These are phyloP conservation scores for Favolaschia claudopus DNA, from an alignment of 768 basidiomycete genomes.

Conservation along the genomic window DNA sequence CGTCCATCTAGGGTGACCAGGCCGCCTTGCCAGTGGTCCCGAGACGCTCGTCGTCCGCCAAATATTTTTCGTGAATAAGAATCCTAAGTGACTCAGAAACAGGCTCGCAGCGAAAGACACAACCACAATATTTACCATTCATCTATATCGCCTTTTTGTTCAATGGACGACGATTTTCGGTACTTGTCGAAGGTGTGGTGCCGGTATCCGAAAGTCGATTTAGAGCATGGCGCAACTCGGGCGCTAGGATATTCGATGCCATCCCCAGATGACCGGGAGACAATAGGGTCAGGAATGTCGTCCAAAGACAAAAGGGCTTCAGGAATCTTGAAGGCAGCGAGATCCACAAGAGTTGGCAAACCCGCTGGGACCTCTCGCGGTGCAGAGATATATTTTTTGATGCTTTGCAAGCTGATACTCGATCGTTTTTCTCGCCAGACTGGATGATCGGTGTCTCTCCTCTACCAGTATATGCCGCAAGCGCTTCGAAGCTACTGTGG, in stretches of 20 bases:
- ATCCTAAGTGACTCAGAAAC: not conserved
- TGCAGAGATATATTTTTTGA: too few relatives aligned
- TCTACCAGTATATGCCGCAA: too few relatives aligned
- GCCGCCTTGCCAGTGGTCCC: constrained; percentile 4
- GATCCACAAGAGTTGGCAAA: too few relatives aligned
- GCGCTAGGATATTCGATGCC: constrained; percentile 1
- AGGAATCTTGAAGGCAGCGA: too few relatives aligned
- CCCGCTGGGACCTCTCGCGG: too few relatives aligned
- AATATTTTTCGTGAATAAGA: constrained; percentile 11
- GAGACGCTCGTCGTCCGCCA: not conserved
- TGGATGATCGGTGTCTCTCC: too few relatives aligned
- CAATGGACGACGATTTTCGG: not conserved
- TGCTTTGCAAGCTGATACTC: too few relatives aligned
- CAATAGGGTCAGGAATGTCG: not conserved
- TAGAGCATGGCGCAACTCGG: not conserved
- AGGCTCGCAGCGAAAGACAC: not conserved
- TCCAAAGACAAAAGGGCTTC: too few relatives aligned
- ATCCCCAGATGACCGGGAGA: not conserved
- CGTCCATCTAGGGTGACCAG: constrained; percentile 7
- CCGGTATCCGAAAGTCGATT: not conserved
- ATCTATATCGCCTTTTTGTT: constrained; percentile 1
- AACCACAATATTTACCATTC: constrained; percentile 3
- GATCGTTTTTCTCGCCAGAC: too few relatives aligned
- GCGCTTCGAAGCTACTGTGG: too few relatives aligned
- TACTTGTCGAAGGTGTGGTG: not conserved